Percentiles rank a stretch among this genome's conserved stretches.
Conservation (phyloP, 2,329 filamentous ascomycete species). For the Leptographium flavum region DNA sequence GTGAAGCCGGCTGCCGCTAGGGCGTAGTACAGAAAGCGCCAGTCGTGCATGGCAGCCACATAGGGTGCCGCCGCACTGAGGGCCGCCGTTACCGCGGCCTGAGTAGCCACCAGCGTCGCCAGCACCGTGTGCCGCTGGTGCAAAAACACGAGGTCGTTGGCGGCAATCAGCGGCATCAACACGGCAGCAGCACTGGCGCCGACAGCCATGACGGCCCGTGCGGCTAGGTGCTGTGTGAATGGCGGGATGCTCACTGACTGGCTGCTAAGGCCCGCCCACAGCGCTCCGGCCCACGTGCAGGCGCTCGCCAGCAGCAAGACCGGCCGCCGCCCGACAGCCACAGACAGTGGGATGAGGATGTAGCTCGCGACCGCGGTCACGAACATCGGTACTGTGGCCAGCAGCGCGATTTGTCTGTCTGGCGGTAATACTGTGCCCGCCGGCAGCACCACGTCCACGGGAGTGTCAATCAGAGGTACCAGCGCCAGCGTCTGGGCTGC, state of each 20-base stretch:
- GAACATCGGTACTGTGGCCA: constrained; percentile 21
- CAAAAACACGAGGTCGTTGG: constrained; percentile 24
- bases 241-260: constrained; percentile 1
- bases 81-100: constrained; percentile 18
- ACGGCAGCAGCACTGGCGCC: constrained; percentile 22
- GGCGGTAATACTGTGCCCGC: constrained; percentile 16
- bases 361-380: constrained; percentile 21
- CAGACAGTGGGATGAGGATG: constrained; percentile 23
- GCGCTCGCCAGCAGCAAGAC: constrained; percentile 19
- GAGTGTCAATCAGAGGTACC: constrained; percentile 3
- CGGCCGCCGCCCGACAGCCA: constrained; percentile 21
- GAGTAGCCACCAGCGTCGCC: constrained; percentile 16
- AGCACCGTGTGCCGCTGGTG: constrained; percentile 22
- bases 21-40: constrained; percentile 22
- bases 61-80: constrained; percentile 17
- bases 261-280: constrained; percentile 21
- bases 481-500: neutral
- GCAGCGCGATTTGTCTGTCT: constrained; percentile 14
- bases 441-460: constrained; percentile 11
- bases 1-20: constrained; percentile 17
- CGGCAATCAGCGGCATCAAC: constrained; percentile 21
- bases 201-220: constrained; percentile 20
- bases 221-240: constrained; percentile 18
- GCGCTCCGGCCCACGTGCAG: constrained; percentile 20
- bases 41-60: constrained; percentile 17